Conservation (phyloP, 495 filamentous ascomycete species). For the Trichocladium antarcticum region DNA sequence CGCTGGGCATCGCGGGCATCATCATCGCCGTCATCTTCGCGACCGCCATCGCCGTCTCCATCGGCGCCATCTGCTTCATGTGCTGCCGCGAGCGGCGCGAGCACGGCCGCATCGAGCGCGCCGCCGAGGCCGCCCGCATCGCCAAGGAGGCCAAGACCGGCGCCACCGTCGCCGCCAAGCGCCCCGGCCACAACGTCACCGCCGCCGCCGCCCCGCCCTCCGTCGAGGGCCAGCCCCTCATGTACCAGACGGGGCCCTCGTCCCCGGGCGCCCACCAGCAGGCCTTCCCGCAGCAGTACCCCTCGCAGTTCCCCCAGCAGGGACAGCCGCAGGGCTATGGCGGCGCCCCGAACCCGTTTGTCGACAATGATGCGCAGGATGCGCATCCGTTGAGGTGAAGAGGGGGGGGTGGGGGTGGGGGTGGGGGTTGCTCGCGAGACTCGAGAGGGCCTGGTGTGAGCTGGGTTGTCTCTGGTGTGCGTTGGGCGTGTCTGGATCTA, state of each 20-base stretch:
- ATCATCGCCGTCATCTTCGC: conserved; percentile 36
- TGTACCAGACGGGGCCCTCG: conserved; percentile 14
- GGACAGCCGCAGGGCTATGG: conserved; percentile 2
- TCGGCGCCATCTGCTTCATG: conserved; percentile 30
- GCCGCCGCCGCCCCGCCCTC: conserved; percentile 63
- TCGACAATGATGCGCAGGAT: conserved; percentile 11
- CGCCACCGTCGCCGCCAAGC: conserved; percentile 21
- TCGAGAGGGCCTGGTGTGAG: background rate
- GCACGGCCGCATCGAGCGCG: conserved; percentile 23
- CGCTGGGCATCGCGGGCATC: conserved; percentile 27
- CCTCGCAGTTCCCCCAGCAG: background rate
- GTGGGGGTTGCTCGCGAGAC: no score
- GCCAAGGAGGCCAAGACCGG: conserved; percentile 25
- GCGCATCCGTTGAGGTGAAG: conserved; percentile 11
- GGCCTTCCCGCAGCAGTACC: background rate
- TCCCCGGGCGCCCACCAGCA: background rate
- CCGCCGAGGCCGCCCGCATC: conserved; percentile 28
- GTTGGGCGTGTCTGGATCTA: no score
- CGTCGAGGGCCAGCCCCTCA: conserved; percentile 30
- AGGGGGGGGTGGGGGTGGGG: background rate
- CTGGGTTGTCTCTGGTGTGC: background rate
- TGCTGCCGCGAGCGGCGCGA: conserved; percentile 30
- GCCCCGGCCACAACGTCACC: conserved; percentile 46
- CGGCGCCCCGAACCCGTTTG: conserved; percentile 16
- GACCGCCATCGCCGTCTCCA: conserved; percentile 17